These are phyloP conservation scores for Dovyalis caffra DNA, from an alignment of 345 rosid genomes.

Conservation along the genomic window DNA sequence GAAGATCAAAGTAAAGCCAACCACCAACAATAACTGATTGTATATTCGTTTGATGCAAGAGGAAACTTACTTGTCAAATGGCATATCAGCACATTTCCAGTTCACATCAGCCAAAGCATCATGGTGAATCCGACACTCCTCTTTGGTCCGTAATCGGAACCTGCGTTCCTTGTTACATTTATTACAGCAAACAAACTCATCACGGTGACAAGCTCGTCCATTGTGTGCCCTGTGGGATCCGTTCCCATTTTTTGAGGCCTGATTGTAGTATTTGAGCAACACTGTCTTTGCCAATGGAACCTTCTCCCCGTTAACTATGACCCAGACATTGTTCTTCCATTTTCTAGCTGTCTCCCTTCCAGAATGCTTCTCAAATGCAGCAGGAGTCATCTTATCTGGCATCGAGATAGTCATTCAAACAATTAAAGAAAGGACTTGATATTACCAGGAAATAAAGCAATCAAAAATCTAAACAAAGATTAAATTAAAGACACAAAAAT, in stretches of 20 bases:
- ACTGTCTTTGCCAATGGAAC: slow-evolving; percentile 87
- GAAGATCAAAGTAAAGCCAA: neutral
- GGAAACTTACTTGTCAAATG: slow-evolving; percentile 66
- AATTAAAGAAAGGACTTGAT: slow-evolving; percentile 12
- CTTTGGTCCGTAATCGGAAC: slow-evolving; percentile 72
- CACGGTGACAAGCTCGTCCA: slow-evolving; percentile 73
- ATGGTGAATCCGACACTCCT: slow-evolving; percentile 80
- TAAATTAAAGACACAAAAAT: neutral
- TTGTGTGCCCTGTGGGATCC: slow-evolving; percentile 69
- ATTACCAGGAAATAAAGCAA: neutral
- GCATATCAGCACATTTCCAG: slow-evolving; percentile 79
- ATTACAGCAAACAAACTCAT: slow-evolving; percentile 76
- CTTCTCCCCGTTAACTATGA: slow-evolving; percentile 85
- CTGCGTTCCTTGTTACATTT: slow-evolving; percentile 82
- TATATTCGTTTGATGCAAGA: neutral
- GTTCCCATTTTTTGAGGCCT: slow-evolving; percentile 57
- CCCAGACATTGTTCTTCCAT: slow-evolving; percentile 99
- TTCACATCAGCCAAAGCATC: slow-evolving; percentile 70
- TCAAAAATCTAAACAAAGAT: neutral
- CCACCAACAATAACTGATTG: neutral
- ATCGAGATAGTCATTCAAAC: slow-evolving; percentile 29
- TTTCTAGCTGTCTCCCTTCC: slow-evolving; percentile 99
- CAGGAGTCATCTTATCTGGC: slow-evolving; percentile 87
- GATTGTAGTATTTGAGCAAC: slow-evolving; percentile 83
- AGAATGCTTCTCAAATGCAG: slow-evolving; percentile 99